Evolutionary conservation across 257 asterid genomes (phyloP), one percentile per base, ranked within the genome.

Genomic region (Dorcoceras hygrometricum): DNA sequence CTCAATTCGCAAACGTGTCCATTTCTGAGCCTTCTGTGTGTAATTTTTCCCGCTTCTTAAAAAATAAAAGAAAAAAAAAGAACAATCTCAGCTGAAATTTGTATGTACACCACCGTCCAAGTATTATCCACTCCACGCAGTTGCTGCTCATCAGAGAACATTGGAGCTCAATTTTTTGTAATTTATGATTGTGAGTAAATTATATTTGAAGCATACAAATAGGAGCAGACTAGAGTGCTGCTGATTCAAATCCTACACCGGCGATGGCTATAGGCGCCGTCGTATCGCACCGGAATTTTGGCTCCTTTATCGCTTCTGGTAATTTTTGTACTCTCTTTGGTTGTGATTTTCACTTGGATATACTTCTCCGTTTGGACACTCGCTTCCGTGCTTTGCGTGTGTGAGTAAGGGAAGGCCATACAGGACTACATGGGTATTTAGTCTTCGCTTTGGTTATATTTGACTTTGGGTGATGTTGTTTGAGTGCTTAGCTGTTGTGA

Each of bases 201-300:
- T 46, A 19, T 14, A 46, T 16, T 16, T 18, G 20, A 46, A 48
- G 51, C 23, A 2, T 6, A 46, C 60, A 58, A 54, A 4, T 31
- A 6, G 11, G 20, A 25, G 11, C 12, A 32, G 31, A 63, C 27
- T 34, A 31, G 62, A 39, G 55, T 67, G 68, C 24, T 20, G 36
- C 34, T 20, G 4, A 20, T 32, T 8, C 22, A 34, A 39, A 68
- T 62, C 71, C 84, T 74, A 80, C 79, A n/a, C 1, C 54, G 77
- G 66, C 72, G 67, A 89, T 92, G 98, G 87, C 93, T 56, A 86
- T 86, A 65, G 95, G 96, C 53, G 81, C 95, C 72, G 81, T 80
- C 78, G 82, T 86, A 76, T 86, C 91, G 69, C 78, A 77, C 83
- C 82, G 97, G 86, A 84, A 84, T 64, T 85, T 87, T 75, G 86